Base-by-base conservation (phyloP, 164 flowering plant genomes). In the Macadamia integrifolia region DNA sequence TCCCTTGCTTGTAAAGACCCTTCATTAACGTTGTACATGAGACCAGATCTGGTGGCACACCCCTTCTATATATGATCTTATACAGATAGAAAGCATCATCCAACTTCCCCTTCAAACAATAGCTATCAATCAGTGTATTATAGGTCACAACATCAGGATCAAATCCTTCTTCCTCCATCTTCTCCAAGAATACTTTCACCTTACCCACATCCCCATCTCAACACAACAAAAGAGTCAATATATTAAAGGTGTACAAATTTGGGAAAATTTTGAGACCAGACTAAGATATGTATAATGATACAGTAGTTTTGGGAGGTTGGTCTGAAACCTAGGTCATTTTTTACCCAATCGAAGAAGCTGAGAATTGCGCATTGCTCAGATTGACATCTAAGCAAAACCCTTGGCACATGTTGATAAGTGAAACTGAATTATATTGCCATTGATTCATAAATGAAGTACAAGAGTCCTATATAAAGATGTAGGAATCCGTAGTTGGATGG, bases 121-220 rank as follows among this genome's bases (percentile, higher is more conserved):
- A 88, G 79, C 87, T 82, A 79, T 72, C 80, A 23, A 94, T 79
- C 71, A 92, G 58, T 9, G 89, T 94, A 74, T 94, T 94, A 69
- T 94, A 92, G 0, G 99, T 92, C 63, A 94, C 97, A n/a, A 86
- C 66, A 81, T 94, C 97, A 0, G 90, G 93, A 53, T 83, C 86
- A 75, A 94, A 90, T 23, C 97, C 97, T 78, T 88, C 87, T 74
- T 87, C 96, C 72, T 94, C 99, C 91, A 94, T 86, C 78, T 81
- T 85, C 77, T 92, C 96, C 82, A 94, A 74, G 68, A 94, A 90
- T 9, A 70, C 84, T 64, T 83, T 84, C 74, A 92, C 87, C 81
- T 83, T 86, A 71, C 70, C 74, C 48, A 79, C 75, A 78, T 35
- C n/a, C 40, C 87, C 91, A 69, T 76, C 80, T 74, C 73, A 83